Percentiles rank a stretch among this genome's conserved stretches.
Conservation (phyloP, 2,329 filamentous ascomycete genomes). For the Fusarium oxysporum region DNA sequence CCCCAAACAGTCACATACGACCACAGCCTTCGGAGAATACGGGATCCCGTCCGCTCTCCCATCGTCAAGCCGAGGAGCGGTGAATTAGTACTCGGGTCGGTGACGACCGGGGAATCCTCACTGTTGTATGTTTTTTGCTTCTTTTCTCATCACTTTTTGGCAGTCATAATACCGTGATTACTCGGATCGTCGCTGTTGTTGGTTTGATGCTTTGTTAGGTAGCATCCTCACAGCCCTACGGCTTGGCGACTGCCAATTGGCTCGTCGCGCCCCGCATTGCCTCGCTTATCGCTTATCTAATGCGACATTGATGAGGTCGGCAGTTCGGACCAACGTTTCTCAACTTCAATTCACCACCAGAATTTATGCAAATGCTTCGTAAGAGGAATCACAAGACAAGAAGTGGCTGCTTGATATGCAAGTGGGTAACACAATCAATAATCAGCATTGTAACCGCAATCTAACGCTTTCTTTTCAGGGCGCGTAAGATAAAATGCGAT, state of each 20-base stretch:
- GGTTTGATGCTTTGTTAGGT: neutral
- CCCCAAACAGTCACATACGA: conserved; percentile 1
- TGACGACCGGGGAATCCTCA: conserved; percentile 25
- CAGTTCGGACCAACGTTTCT: neutral
- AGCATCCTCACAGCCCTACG: neutral
- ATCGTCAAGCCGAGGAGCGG: conserved; percentile 19
- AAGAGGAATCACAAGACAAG: conserved; percentile 18
- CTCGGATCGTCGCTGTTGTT: neutral
- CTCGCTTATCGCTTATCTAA: neutral
- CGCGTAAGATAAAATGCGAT: conserved; percentile 19
- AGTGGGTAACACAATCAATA: neutral
- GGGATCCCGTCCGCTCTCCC: conserved; percentile 30
- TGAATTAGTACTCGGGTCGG: conserved; percentile 22
- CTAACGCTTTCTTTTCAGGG: neutral
- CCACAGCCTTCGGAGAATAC: conserved; percentile 26
- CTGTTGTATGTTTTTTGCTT: conserved; percentile 18
- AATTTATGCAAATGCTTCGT: conserved; percentile 4
- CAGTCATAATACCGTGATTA: rapidly evolving
- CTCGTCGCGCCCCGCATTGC: neutral
- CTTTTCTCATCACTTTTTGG: neutral
- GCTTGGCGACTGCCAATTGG: neutral
- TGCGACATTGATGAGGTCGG: neutral
- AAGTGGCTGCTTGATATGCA: conserved; percentile 17
- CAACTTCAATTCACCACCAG: neutral
- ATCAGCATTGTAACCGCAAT: rapidly evolving